Percentiles rank a stretch among this genome's conserved stretches.
Evolutionary conservation across 345 rosid species (phyloP).

Genomic region (Lepidium sativum): DNA sequence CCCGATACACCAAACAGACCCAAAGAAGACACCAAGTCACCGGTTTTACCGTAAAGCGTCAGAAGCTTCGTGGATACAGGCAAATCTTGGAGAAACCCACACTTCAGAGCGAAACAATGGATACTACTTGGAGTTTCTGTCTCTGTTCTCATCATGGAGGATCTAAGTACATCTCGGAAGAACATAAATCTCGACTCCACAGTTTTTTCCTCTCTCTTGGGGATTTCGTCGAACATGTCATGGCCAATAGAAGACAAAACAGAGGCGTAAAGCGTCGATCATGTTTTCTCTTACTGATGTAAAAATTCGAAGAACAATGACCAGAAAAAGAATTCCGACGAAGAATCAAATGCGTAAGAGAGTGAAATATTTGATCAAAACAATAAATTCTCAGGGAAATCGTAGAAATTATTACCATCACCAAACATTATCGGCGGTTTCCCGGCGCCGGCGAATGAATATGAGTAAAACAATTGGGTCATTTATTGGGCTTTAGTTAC

Average conservation of each 20-base stretch:
- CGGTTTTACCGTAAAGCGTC: slow-evolving; percentile 35
- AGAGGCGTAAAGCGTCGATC: not conserved
- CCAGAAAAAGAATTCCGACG: not conserved
- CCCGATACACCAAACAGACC: slow-evolving; percentile 35
- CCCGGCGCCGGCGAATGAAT: not conserved
- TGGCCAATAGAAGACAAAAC: not conserved
- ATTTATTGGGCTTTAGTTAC: not conserved
- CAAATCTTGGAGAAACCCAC: slow-evolving; percentile 40
- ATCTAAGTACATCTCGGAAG: slow-evolving; percentile 30
- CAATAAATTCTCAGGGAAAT: not conserved
- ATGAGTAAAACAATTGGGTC: not conserved
- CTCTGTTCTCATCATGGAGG: slow-evolving; percentile 15
- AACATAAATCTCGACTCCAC: slow-evolving; percentile 2
- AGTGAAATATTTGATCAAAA: not conserved
- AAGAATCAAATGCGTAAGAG: not conserved
- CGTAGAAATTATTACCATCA: not conserved
- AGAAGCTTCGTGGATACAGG: slow-evolving; percentile 42
- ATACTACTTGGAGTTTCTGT: slow-evolving; percentile 4
- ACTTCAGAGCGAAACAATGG: slow-evolving; percentile 56
- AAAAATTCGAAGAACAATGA: not conserved
- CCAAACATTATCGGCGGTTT: slow-evolving; percentile 5
- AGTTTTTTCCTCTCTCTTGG: slow-evolving; percentile 19
- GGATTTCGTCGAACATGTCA: slow-evolving; percentile 39
- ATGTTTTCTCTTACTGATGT: not conserved
- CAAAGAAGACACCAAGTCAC: slow-evolving; percentile 27